Evolutionary conservation across 495 filamentous ascomycete genomes (phyloP).

Genomic region (Cercophora samala): DNA sequence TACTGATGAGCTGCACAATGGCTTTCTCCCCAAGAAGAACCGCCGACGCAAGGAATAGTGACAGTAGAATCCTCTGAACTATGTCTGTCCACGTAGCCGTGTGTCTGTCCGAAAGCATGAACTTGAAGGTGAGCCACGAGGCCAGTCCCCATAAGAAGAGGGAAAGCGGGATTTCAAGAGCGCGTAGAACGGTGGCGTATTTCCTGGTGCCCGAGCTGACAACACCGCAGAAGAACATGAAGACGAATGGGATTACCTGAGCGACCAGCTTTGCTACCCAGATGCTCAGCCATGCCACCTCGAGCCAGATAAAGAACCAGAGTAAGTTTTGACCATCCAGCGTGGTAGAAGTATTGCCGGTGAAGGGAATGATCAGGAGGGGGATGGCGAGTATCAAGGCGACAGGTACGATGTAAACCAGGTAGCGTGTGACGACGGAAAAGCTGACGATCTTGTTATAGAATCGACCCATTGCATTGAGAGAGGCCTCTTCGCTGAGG

Average conservation of each 20-base stretch:
- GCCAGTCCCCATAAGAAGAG: slow-evolving; percentile 84
- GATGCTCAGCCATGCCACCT: slow-evolving; percentile 82
- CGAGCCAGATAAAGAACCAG: slow-evolving; percentile 87
- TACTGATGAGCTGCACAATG: slow-evolving; percentile 86
- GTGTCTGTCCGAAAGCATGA: slow-evolving; percentile 46
- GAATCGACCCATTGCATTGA: slow-evolving; percentile 82
- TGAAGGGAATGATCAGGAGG: slow-evolving; percentile 67
- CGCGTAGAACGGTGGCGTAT: slow-evolving; percentile 76
- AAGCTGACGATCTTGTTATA: slow-evolving; percentile 83
- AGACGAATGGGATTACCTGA: slow-evolving; percentile 71
- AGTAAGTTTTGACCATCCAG: slow-evolving; percentile 52
- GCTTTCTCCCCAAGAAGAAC: slow-evolving; percentile 79
- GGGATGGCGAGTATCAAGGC: slow-evolving; percentile 72
- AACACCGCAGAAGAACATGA: slow-evolving; percentile 84
- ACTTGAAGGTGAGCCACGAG: slow-evolving; percentile 75
- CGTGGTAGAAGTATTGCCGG: slow-evolving; percentile 37
- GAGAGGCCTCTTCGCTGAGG: slow-evolving; percentile 49
- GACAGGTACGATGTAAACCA: slow-evolving; percentile 82
- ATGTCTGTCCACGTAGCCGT: slow-evolving; percentile 39
- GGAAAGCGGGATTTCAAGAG: slow-evolving; percentile 79
- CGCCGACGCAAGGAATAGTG: slow-evolving; percentile 69
- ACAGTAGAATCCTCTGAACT: slow-evolving; percentile 72
- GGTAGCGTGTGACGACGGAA: slow-evolving; percentile 80
- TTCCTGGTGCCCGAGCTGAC: slow-evolving; percentile 89
- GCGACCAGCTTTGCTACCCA: slow-evolving; percentile 86